phyloP scores from a whole-genome alignment of 2,329 filamentous ascomycete genomes.

The Microdochium nivale region DNA sequence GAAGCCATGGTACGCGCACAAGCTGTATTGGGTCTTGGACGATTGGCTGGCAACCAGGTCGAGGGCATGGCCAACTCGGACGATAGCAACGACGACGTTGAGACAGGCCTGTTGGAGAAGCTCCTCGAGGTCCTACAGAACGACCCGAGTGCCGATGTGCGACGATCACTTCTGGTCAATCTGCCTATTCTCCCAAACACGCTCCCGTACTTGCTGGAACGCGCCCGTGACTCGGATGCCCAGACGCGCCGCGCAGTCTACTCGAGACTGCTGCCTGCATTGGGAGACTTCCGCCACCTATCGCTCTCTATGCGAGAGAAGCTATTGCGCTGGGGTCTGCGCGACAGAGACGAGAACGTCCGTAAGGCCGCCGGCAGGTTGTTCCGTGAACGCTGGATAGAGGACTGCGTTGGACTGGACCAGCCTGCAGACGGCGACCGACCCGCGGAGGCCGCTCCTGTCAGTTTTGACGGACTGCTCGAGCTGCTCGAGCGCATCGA shows the following conservation, averaged over 20 bases:
- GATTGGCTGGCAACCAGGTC: constrained; percentile 70
- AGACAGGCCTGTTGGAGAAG: constrained; percentile 68
- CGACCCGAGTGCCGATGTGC: constrained; percentile 87
- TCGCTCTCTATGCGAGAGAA: constrained; percentile 94
- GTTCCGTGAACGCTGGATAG: constrained; percentile 95
- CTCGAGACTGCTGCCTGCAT: constrained; percentile 71
- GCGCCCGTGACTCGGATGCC: constrained; percentile 81
- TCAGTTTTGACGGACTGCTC: constrained; percentile 73
- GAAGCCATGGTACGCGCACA: constrained; percentile 88
- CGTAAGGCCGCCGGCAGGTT: constrained; percentile 83
- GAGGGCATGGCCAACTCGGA: constrained; percentile 64
- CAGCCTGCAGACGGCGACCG: constrained; percentile 51
- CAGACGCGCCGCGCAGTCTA: constrained; percentile 81
- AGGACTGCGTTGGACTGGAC: constrained; percentile 72
- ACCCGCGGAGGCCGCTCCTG: constrained; percentile 46
- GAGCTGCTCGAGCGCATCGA: constrained; percentile 93
- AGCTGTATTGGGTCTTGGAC: constrained; percentile 81
- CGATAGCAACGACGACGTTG: constrained; percentile 59
- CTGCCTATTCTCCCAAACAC: constrained; percentile 79
- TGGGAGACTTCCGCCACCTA: constrained; percentile 91
- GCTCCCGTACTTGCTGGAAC: constrained; percentile 78
- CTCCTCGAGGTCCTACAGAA: constrained; percentile 85
- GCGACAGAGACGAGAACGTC: constrained; percentile 90
- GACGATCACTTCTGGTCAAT: constrained; percentile 80
- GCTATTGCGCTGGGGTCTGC: constrained; percentile 84